Conservation (phyloP, 768 basidiomycete species). For the Mrakia blollopis region DNA sequence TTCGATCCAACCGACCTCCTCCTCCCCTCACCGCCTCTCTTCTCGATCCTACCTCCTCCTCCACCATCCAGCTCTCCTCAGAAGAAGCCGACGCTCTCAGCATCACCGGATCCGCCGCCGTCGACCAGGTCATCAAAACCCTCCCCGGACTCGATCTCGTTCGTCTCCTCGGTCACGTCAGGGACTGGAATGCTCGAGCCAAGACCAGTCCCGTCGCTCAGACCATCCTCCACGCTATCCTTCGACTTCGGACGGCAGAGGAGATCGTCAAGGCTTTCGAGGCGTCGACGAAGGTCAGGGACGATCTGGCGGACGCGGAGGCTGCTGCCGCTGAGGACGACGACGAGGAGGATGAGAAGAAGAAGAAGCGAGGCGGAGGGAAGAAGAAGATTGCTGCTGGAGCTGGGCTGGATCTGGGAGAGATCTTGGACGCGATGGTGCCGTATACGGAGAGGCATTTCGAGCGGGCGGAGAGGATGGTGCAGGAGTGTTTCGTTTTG, state of each 20-base stretch:
- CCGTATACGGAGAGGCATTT: conserved; percentile 95
- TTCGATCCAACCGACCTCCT: conserved; percentile 46
- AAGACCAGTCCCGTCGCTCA: conserved; percentile 82
- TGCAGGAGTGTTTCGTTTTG: conserved; percentile 93
- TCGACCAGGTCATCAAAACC: conserved; percentile 75
- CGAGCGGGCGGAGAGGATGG: conserved; percentile 70
- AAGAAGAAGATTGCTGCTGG: conserved; percentile 42
- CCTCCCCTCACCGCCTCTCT: conserved; percentile 30
- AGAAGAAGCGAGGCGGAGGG: conserved; percentile 20
- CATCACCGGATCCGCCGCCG: conserved; percentile 63
- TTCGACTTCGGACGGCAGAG: conserved; percentile 69
- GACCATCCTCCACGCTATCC: conserved; percentile 67
- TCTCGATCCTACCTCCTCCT: conserved; percentile 28
- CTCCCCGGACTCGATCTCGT: conserved; percentile 69
- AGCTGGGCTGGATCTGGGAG: conserved; percentile 50
- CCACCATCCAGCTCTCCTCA: conserved; percentile 20
- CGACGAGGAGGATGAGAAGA: conserved; percentile 35
- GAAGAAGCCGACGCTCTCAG: conserved; percentile 27
- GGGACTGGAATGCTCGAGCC: conserved; percentile 95
- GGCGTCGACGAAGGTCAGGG: conserved; percentile 26
- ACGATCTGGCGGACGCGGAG: conserved; percentile 31
- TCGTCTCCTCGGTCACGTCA: conserved; percentile 70
- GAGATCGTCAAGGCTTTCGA: conserved; percentile 66
- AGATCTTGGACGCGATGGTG: conserved; percentile 76
- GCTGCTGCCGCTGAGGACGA: conserved; percentile 30